Base-by-base conservation (phyloP, 768 basidiomycete species). In the Pisolithus sp. region DNA sequence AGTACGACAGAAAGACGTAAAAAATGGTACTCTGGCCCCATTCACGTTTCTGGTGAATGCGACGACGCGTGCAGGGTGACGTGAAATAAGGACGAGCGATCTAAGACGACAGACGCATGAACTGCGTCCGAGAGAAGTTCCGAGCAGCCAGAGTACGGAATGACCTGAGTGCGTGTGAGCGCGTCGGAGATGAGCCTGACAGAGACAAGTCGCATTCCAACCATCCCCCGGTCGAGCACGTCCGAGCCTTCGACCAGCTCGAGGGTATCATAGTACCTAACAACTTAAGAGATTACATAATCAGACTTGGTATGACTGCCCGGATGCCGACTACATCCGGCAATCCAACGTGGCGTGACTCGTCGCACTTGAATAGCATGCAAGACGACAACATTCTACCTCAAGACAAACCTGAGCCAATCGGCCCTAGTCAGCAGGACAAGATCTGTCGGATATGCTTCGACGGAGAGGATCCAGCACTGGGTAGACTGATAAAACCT, bases 371-470 rank as follows among this genome's bases (percentile, higher is more conserved):
- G 26, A 26, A 26, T 26, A 26, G 26, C 18, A 56, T 56, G 56
- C 12, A 53, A 44, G 52, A 57, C 49, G 49, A 52, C 37, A 51
- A 52, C 37, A 51, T 48, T 42, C 41, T 44, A 58, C 24, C 56
- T 24, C 53, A 49, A 28, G 57, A 58, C 20, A 56, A 51, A 24
- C 21, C 54, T 13, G 40, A 48, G 5, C 0, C 54, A 36, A 39
- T 51, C 34, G 41, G 60, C 59, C 57, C 69, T 12, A 24, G 36
- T 20, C 54, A 58, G 24, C 59, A 77, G 47, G 81, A 81, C 60
- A 85, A 78, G 60, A 86, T 87, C 62, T 93, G 92, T 62, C 77
- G 92, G 49, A 94, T 94, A 43, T 94, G 92, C 63, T 74, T 91
- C 24, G 85, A 86, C 37, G 83, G 86, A 4, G 66, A 71, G 21